A percentile compares a stretch with the other conserved stretches of the same genome.
Conservation (phyloP, 768 basidiomycete genomes). For the Leccinellum albellum region DNA sequence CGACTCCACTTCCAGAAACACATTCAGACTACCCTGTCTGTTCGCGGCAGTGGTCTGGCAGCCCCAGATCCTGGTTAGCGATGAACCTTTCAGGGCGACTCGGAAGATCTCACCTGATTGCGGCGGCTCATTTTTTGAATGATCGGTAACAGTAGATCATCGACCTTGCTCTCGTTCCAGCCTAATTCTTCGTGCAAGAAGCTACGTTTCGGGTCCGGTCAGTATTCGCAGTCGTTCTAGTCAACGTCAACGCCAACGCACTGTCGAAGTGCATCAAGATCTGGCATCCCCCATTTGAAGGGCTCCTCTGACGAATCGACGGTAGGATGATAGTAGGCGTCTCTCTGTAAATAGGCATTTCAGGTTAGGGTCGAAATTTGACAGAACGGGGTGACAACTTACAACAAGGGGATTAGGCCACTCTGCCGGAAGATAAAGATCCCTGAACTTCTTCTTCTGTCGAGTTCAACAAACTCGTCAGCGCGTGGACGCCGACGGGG, state of each 20-base stretch:
- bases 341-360: conserved; percentile 48
- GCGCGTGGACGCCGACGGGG: background rate
- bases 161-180: conserved; percentile 80
- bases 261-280: conserved; percentile 86
- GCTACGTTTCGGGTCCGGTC: conserved; percentile 33
- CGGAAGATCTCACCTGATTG: conserved; percentile 49
- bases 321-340: conserved; percentile 89
- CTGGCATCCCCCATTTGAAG: conserved; percentile 97
- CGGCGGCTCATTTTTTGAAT: conserved; percentile 86
- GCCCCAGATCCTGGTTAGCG: background rate
- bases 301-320: conserved; percentile 90
- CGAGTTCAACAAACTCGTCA: conserved; percentile 8
- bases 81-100: background rate
- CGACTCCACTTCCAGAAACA: conserved; percentile 67
- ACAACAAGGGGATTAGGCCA: conserved; percentile 96
- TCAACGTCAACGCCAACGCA: conserved; percentile 37
- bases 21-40: conserved; percentile 71
- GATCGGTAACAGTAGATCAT: conserved; percentile 88
- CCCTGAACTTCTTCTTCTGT: conserved; percentile 88
- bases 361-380: background rate
- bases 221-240: conserved; percentile 6
- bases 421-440: conserved; percentile 71
- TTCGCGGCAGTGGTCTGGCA: conserved; percentile 60
- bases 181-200: conserved; percentile 75
- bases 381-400: conserved; percentile 29